Evolutionary conservation across 805 yeast genomes (phyloP), one percentile per base, ranked within the genome.

Genomic region (Candida germanica): DNA sequence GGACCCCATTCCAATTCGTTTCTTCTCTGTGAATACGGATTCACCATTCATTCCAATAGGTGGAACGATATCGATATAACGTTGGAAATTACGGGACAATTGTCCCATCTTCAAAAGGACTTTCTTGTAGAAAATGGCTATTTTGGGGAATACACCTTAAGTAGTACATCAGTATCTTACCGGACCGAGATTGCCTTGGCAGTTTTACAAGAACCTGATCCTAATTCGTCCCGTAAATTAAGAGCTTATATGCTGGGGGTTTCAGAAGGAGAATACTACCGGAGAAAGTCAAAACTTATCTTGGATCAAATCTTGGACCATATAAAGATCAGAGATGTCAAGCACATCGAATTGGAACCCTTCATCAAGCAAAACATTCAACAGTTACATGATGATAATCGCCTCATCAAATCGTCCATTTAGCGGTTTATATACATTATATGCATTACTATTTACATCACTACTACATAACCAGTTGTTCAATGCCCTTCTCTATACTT

Each of bases 1-100:
- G 98, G 98, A 1, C 80, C 96, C 1, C 97, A 91, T 56, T 78
- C 84, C 7, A 88, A 91, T 54, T 87, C 79, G 33, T 86, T 86
- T 46, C 59, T 91, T 22, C 62, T 87, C 7, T 79, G 84, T 49
- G 98, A 91, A 56, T 91, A 91, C 53, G 98, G 97, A 1, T 91
- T 91, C 64, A 68, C 71, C 24, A 56, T 84, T 1, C 53, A 55
- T 0, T 50, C 56, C 1, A 87, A 87, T 52, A 59, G 55, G 14
- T 84, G 89, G 87, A 80, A 87, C 47, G 79, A 64, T 43, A 54
- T 88, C 2, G 94, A 89, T 51, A 52, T 89, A 3, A 59, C 84
- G 0, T 54, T 55, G 0, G 56, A 63, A 25, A 50, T 87, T 2
- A 26, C 52, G 3, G 42, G 49, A 2, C 48, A 79, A 17, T 43